These are phyloP conservation scores for Thymus quinquecostatus DNA, from an alignment of 257 asterid genomes.

Conservation along the genomic window DNA sequence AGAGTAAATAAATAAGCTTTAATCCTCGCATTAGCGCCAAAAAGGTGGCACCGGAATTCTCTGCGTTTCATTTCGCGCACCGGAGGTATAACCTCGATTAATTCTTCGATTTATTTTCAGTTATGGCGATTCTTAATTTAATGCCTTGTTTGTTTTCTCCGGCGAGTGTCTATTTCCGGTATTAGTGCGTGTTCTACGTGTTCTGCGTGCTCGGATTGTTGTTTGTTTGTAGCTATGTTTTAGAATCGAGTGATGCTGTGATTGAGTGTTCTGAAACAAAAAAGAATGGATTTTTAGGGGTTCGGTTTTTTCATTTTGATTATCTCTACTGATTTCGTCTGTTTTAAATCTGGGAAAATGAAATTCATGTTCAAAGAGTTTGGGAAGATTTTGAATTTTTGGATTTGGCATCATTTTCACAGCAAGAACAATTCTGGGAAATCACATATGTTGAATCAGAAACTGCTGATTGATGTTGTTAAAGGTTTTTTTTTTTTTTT, in stretches of 20 bases:
- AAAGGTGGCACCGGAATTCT: slow-evolving; percentile 14
- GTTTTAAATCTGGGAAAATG: neutral
- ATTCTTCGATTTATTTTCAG: neutral
- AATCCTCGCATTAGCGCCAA: slow-evolving; percentile 27
- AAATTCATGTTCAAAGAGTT: neutral
- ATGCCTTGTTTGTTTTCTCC: neutral
- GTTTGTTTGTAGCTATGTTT: neutral
- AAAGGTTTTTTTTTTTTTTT: neutral
- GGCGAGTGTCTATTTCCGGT: slow-evolving; percentile 8
- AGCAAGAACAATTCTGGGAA: neutral
- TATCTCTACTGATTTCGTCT: neutral
- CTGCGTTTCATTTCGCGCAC: neutral
- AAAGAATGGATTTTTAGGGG: neutral
- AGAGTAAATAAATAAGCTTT: neutral
- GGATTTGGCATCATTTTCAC: neutral
- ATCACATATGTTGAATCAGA: neutral
- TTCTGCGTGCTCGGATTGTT: neutral
- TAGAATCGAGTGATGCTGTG: neutral
- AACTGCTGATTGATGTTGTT: neutral
- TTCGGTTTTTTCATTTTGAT: neutral
- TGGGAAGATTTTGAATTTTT: neutral
- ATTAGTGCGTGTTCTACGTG: neutral
- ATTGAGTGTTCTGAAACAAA: too few relatives aligned
- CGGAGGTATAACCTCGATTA: slow-evolving; percentile 22
- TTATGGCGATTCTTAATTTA: slow-evolving; percentile 14